phyloP scores from a whole-genome alignment of 2,329 filamentous ascomycete genomes.

The Diaporthe sp. region DNA sequence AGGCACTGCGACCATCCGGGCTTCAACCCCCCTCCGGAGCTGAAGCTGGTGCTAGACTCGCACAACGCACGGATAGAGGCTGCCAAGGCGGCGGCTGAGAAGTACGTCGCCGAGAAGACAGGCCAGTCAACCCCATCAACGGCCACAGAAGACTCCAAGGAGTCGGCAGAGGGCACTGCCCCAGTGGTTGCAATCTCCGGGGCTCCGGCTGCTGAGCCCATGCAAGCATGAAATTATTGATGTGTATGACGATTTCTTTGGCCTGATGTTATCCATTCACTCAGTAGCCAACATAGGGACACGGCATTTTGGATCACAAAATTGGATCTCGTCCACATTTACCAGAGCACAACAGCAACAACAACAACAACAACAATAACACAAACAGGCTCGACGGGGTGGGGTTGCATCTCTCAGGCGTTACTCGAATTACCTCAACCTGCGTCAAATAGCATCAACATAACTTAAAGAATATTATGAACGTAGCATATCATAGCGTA shows the following conservation, averaged over 20 bases:
- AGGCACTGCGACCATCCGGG: constrained; percentile 89
- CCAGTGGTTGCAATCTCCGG: constrained; percentile 13
- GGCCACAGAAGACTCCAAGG: constrained; percentile 5
- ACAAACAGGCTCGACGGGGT: background rate
- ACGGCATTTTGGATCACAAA: constrained; percentile 9
- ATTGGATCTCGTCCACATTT: constrained; percentile 19
- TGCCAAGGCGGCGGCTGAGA: constrained; percentile 41
- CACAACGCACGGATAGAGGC: constrained; percentile 59
- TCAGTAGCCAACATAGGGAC: background rate
- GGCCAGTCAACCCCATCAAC: constrained; percentile 23
- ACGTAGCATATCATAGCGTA: constrained; percentile 19
- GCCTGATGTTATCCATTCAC: constrained; percentile 3
- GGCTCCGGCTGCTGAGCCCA: constrained; percentile 3
- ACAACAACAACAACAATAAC: background rate
- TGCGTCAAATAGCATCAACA: constrained; percentile 11
- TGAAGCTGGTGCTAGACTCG: constrained; percentile 67
- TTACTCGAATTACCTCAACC: constrained; percentile 24
- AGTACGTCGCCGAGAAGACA: constrained; percentile 30
- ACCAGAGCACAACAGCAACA: background rate
- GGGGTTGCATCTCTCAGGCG: constrained; percentile 29
- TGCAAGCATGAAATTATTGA: constrained; percentile 11
- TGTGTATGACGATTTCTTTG: background rate
- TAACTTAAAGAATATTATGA: constrained; percentile 12
- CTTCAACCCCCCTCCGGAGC: constrained; percentile 74
- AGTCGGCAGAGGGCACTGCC: constrained; percentile 5